Evolutionary conservation across 176 grass and related monocot species (phyloP).

Genomic region (Saccharum spontaneum): DNA sequence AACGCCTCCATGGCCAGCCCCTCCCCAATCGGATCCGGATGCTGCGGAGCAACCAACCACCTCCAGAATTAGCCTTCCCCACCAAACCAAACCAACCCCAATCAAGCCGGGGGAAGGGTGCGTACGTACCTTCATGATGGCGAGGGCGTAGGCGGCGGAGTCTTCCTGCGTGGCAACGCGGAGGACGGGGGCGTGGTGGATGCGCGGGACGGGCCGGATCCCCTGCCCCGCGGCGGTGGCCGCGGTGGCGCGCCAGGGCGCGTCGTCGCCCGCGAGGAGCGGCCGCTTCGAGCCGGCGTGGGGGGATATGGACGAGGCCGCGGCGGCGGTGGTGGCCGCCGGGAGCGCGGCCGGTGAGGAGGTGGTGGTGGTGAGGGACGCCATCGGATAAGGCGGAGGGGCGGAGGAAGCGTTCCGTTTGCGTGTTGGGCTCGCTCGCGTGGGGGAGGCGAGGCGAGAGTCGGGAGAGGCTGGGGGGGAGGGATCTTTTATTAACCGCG

Average conservation of each 20-base stretch:
- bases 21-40: conserved; percentile 87
- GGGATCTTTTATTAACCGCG: not conserved
- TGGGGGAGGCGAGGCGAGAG: conserved; percentile 34
- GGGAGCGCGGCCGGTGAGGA: conserved; percentile 45
- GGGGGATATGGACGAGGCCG: conserved; percentile 42
- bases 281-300: conserved; percentile 54
- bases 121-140: conserved; percentile 81
- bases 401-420: conserved; percentile 12
- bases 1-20: conserved; percentile 89
- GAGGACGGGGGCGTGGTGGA: conserved; percentile 79
- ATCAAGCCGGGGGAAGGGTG: not conserved
- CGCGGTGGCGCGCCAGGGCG: conserved; percentile 71
- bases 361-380: conserved; percentile 57
- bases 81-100: not conserved
- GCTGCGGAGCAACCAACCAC: conserved; percentile 42
- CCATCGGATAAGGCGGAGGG: conserved; percentile 50
- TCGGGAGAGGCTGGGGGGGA: not conserved
- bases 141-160: conserved; percentile 66
- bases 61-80: conserved; percentile 9
- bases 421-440: conserved; percentile 50
- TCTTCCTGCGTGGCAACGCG: conserved; percentile 59
- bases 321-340: conserved; percentile 37
- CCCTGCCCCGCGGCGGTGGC: conserved; percentile 35
- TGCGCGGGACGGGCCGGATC: conserved; percentile 71
- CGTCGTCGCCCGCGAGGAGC: conserved; percentile 83